A percentile compares a stretch with the other conserved stretches of the same genome.
Evolutionary conservation across 2,329 filamentous ascomycete genomes (phyloP).

Genomic region (Colletotrichum lini): DNA sequence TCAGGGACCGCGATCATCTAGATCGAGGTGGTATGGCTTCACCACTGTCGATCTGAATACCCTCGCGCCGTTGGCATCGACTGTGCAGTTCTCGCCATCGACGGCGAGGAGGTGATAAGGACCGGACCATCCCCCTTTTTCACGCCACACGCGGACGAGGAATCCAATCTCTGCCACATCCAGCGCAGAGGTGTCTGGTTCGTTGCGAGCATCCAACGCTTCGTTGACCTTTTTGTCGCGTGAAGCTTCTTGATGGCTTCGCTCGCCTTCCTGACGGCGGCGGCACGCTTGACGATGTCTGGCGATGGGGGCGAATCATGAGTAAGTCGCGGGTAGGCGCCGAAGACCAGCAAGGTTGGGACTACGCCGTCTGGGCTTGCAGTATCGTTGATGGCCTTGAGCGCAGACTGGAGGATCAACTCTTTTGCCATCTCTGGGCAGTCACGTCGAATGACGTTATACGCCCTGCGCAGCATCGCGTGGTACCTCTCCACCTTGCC

Average conservation of each 20-base stretch:
- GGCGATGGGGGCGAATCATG: not conserved
- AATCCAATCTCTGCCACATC: too few relatives aligned
- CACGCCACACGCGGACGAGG: too few relatives aligned
- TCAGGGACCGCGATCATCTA: not conserved
- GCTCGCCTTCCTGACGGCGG: too few relatives aligned
- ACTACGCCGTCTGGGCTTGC: not conserved
- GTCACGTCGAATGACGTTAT: not conserved
- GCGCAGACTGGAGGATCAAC: not conserved
- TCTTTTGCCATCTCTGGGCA: not conserved
- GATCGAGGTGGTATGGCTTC: not conserved
- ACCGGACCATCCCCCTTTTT: too few relatives aligned
- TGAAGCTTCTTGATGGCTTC: too few relatives aligned
- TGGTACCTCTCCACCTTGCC: conserved; percentile 1
- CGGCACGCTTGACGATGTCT: not conserved
- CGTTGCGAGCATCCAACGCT: too few relatives aligned
- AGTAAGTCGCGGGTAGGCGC: too few relatives aligned
- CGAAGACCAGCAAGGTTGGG: not conserved
- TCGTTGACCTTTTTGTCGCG: too few relatives aligned
- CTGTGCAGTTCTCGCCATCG: too few relatives aligned
- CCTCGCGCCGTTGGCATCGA: too few relatives aligned
- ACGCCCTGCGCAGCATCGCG: not conserved
- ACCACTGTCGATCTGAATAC: not conserved
- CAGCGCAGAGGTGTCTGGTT: too few relatives aligned
- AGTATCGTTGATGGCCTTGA: not conserved
- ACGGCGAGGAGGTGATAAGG: too few relatives aligned